Evolutionary conservation across 495 filamentous ascomycete genomes (phyloP).

Genomic region (Lophiostoma macrostomum): DNA sequence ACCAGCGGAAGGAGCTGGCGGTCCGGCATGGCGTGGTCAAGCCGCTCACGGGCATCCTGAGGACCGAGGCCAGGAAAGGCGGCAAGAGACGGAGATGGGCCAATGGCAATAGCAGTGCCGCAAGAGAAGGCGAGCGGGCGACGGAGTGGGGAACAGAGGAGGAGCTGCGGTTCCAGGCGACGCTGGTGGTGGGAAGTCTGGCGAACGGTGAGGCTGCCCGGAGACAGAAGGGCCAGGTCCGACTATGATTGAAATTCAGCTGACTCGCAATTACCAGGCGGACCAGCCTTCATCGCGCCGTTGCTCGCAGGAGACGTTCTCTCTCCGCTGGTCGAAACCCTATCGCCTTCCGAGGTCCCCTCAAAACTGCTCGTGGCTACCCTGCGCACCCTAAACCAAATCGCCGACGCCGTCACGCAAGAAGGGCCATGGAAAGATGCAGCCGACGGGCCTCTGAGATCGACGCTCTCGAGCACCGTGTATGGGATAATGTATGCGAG

Average conservation of each 20-base stretch:
- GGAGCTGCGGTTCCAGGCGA: conserved; percentile 69
- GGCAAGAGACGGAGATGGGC: conserved; percentile 44
- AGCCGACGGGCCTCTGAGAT: conserved; percentile 42
- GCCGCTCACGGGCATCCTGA: conserved; percentile 61
- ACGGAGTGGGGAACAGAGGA: conserved; percentile 52
- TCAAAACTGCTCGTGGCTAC: conserved; percentile 65
- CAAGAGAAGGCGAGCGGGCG: conserved; percentile 9
- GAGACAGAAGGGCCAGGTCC: too few species aligned
- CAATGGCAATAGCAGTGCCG: conserved; percentile 33
- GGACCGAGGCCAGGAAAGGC: conserved; percentile 31
- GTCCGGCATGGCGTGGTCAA: conserved; percentile 67
- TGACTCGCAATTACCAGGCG: conserved; percentile 54
- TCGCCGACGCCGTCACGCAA: conserved; percentile 56
- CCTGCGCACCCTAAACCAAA: conserved; percentile 68
- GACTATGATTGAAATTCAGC: too few species aligned
- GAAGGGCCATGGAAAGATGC: conserved; percentile 50
- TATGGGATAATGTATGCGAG: conserved; percentile 63
- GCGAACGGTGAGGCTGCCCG: conserved; percentile 64
- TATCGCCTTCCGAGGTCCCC: conserved; percentile 64
- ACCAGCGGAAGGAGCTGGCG: conserved; percentile 77
- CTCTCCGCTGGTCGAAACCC: conserved; percentile 61
- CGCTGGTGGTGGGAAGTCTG: conserved; percentile 77
- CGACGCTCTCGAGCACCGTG: conserved; percentile 37
- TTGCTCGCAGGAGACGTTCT: conserved; percentile 64
- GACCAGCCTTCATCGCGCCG: conserved; percentile 71